phyloP scores from a whole-genome alignment of 495 filamentous ascomycete species.

The Aspergillus sclerotioniger region DNA sequence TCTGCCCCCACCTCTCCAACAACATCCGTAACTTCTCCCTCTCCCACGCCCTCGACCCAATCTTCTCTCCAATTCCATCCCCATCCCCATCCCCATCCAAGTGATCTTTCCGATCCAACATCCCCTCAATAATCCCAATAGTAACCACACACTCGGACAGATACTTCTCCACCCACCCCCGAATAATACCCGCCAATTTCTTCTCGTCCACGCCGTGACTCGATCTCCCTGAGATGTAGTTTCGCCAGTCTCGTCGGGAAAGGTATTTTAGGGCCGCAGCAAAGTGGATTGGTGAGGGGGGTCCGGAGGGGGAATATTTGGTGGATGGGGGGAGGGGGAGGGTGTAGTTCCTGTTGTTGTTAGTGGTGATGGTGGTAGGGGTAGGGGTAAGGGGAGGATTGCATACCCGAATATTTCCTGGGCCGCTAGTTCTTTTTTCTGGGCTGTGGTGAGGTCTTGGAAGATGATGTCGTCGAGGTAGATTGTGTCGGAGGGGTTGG shows the following conservation, averaged over 20 bases:
- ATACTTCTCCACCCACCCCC: slow-evolving; percentile 27
- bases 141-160: slow-evolving; percentile 19
- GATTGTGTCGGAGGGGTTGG: slow-evolving; percentile 61
- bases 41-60: neutral
- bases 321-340: slow-evolving; percentile 28
- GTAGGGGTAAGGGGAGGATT: neutral
- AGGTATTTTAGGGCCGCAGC: slow-evolving; percentile 49
- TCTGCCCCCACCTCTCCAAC: slow-evolving; percentile 4
- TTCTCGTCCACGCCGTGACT: slow-evolving; percentile 15
- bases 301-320: slow-evolving; percentile 50
- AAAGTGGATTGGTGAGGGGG: slow-evolving; percentile 53
- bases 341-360: slow-evolving; percentile 20
- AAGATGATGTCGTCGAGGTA: slow-evolving; percentile 61
- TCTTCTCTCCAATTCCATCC: neutral
- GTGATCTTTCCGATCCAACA: neutral
- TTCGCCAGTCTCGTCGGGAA: slow-evolving; percentile 28
- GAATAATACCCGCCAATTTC: slow-evolving; percentile 22
- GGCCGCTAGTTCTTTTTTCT: slow-evolving; percentile 45
- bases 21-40: neutral
- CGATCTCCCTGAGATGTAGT: slow-evolving; percentile 28
- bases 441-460: slow-evolving; percentile 35
- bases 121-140: slow-evolving; percentile 20
- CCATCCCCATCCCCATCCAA: neutral
- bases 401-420: slow-evolving; percentile 52
- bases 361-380: neutral